Base-by-base conservation (phyloP, 129 eudicot genomes). In the Kitagawia praeruptora region DNA sequence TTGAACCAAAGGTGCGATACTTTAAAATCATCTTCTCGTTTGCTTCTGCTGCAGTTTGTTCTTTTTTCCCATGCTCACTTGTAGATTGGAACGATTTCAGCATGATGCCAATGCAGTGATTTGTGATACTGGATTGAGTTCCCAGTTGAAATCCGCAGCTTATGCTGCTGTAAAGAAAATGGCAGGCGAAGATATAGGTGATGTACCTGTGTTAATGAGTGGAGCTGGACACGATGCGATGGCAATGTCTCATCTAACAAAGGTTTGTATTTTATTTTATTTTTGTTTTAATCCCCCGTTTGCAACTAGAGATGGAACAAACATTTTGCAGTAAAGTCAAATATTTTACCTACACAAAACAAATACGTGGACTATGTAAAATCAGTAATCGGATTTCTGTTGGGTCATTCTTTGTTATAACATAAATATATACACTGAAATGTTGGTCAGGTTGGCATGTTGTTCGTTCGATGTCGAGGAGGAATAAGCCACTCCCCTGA, bases 171-270 rank as follows among this genome's bases (percentile, higher is more conserved):
- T 92, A 75, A 92, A 83, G 79, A 87, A 85, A 37, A 77, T 92
- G 88, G 79, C 90, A 3, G 99, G 94, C 13, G 91, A 90, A 80
- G 86, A 87, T 70, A 73, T 79, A 46, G 86, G 85, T 70, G 94
- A 95, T 39, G 92, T 92, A 77, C 99, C 99, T 14, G 88, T 85
- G 58, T 85, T 95, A 58, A 95, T 95, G 97, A 95, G 99, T 84
- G 99, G 99, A 83, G 99, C 99, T 11, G 99, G 99, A 69, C 99
- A 95, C 71, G 99, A 95, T 80, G 96, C 99, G 8, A 95, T 95
- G 99, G 99, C 99, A 78, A 87, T 95, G 97, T 88, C 97, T 81
- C 99, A 89, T 90, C 81, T 95, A 69, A 92, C 99, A 9, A 88
- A 90, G 96, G 97, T 93, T 56, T 15, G 40, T 49, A 67, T 80